Base-by-base conservation (phyloP, 2,329 filamentous ascomycete species). In the Chaetomiaceae sp. region DNA sequence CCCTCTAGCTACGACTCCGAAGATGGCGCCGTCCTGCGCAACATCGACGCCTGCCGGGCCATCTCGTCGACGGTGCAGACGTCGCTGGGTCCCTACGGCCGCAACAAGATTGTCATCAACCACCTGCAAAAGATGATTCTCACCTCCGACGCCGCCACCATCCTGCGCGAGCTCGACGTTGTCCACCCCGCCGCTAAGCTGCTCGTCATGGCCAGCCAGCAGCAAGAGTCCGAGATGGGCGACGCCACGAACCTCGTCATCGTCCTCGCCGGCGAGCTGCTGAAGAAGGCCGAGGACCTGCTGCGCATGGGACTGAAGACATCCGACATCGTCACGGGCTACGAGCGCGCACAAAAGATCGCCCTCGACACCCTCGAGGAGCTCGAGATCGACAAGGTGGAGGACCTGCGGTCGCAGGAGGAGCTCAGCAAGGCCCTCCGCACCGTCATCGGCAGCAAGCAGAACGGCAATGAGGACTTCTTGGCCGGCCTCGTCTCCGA, bases 41-140 rank as follows among this genome's bases (percentile, higher is more conserved):
- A 99, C 73, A 97, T 99, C 73, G 95, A 99, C 68, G 93, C 95
- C 68, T 99, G 93, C 77, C 83, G 91, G 59, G 89, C 93, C 60
- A 97, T 99, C 71, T 85, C 93, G 53, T 88, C 87, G 64, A 99
- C 93, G 46, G 93, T 99, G 44, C 90, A 96, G 77, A 97, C 93
- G 51, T 97, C 93, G 40, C 81, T 99, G 31, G 95, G 93, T 46
- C 93, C 93, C 54, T 96, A 96, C 73, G 93, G 93, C 66, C 88
- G 93, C 72, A 99, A 99, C 79, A 99, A 99, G 78, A 91, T 99
- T 67, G 89, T 99, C 75, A 97, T 99, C 79, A 99, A 99, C 78
- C 95, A 99, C 75, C 80, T 99, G 57, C 89, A 96, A 72, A 99
- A 99, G 80, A 96, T 99, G 93, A 95, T 96, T 63, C 79, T 99